Evolutionary conservation across 2,329 filamentous ascomycete species (phyloP), one percentile per base, ranked within the genome.

Genomic region (Rhinocladiella similis): DNA sequence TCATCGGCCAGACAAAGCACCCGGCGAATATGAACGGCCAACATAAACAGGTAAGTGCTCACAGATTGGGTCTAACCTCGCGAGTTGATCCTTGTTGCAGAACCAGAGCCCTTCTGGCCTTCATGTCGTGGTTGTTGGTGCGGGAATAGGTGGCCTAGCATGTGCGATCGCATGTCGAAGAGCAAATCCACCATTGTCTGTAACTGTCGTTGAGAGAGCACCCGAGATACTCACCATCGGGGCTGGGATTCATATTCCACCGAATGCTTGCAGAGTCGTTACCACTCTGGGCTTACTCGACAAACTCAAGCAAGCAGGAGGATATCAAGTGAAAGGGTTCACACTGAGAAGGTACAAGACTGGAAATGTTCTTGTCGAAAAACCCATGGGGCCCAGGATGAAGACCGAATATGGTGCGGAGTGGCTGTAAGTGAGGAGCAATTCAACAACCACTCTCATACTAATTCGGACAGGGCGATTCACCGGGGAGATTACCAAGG

Each of bases 91-190:
- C 1, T 16, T 29, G 20, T 27, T 27, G 19, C 43, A 46, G 43
- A 29, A 46, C 22, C 7, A 20, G 5, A 20, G 18, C 2, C 42
- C 18, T 25, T 45, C 19, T 45, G 19, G 19, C 12, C 42, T 63
- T 29, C 58, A 66, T 43, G 56, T 69, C 47, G 65, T 65, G n/a
- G 59, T 70, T 3, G 59, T 68, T 4, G 74, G 74, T n/a, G 73
- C 73, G 14, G 73, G 75, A 5, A 68, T 77, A 16, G 73, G 72
- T 1, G 74, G 74, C 9, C 66, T 77, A 6, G 73, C 75, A 14
- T 68, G 66, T 42, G 64, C 67, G 9, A 66, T 69, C 19, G 62
- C 65, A 5, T 67, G 66, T 57, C 58, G 64, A 3, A 57, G 54
- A 12, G 47, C 52, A 29, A 59, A 54, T 1, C 56, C 51, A 12